These are phyloP conservation scores for Penicillium sp. DNA, from an alignment of 2,329 filamentous ascomycete genomes.

Conservation along the genomic window DNA sequence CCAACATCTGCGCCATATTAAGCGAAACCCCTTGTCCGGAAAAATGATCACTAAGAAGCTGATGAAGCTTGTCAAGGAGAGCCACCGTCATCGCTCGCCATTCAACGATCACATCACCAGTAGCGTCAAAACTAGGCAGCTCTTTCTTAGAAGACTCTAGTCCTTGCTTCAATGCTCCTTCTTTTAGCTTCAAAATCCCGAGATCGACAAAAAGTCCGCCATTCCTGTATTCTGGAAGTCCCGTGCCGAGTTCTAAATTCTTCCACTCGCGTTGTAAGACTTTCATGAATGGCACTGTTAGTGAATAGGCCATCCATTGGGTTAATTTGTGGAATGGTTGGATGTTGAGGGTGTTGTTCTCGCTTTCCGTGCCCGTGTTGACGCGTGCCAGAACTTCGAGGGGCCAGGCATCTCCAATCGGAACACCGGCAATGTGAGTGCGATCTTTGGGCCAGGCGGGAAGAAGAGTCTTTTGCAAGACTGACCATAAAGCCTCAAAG, in stretches of 20 bases:
- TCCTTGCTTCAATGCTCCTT: conserved; percentile 45
- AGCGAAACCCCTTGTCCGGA: conserved; percentile 38
- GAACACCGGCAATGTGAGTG: conserved; percentile 39
- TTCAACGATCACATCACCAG: conserved; percentile 63
- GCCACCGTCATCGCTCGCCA: conserved; percentile 65
- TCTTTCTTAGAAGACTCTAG: conserved; percentile 43
- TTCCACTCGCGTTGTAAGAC: conserved; percentile 53
- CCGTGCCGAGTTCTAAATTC: conserved; percentile 60
- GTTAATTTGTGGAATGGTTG: conserved; percentile 63
- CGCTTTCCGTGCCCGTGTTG: conserved; percentile 1
- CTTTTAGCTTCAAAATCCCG: conserved; percentile 53
- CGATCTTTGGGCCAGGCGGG: conserved; percentile 52
- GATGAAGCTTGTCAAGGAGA: conserved; percentile 56
- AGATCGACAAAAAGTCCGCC: conserved; percentile 66
- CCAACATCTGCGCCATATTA: conserved; percentile 52
- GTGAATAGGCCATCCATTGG: conserved; percentile 71
- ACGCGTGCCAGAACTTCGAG: conserved; percentile 25
- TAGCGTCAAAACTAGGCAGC: conserved; percentile 54
- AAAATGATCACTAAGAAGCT: conserved; percentile 47
- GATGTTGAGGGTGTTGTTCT: conserved; percentile 33
- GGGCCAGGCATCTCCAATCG: conserved; percentile 54
- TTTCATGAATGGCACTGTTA: conserved; percentile 63
- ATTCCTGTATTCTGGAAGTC: conserved; percentile 70
- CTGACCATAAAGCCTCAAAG: conserved; percentile 43
- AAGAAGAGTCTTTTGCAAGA: conserved; percentile 47